Base-by-base conservation (phyloP, 768 basidiomycete species). In the Astraeus odoratus region DNA sequence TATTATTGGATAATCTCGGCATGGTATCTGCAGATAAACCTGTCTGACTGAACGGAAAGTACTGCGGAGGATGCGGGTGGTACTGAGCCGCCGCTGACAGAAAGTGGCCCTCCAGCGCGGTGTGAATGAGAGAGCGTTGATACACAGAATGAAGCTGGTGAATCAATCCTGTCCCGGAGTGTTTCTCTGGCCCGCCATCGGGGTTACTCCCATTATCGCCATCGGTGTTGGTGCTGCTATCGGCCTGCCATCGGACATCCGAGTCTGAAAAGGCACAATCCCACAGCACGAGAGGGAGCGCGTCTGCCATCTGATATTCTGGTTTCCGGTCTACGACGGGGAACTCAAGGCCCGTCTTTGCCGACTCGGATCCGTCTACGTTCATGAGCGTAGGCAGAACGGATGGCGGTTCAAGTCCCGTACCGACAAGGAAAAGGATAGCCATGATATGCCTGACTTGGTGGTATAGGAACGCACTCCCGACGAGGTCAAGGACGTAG, bases 361-460 rank as follows among this genome's bases (percentile, higher is more conserved):
- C 22, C 4, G 34, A 23, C 25, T 53, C 51, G 13, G 54, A 52
- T n/a, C 53, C 65, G 34, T 76, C 74, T 16, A 80, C 76, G 61
- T 95, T 87, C 59, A 96, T 71, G 19, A 98, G 71, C 9, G 80
- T 69, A 9, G 77, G 68, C 12, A 97, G 69, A 46, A 95, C 69
- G 16, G 72, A 72, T 0, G 89, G 84, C 5, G 67, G 57, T 58
- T 97, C 95, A 44, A 92, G 73, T 0, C 86, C 79, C 0, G 83
- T 65, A 15, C 93, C 95, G 42, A 95, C 77, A 39, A 96, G 80
- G 64, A 97, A 90, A 16, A 98, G 73, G 40, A 95, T 61, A 2
- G 87, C 88, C 77, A 96, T 86, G 66, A 96, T 94, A 55, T 94
- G 91, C 29, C 94, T 78, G 12, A 96, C 94, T 70, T 96, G 94